A percentile compares a stretch with the other conserved stretches of the same genome.
phyloP scores from a whole-genome alignment of 371 early-diverging fungal species.

The Haplosporangium sp. region DNA sequence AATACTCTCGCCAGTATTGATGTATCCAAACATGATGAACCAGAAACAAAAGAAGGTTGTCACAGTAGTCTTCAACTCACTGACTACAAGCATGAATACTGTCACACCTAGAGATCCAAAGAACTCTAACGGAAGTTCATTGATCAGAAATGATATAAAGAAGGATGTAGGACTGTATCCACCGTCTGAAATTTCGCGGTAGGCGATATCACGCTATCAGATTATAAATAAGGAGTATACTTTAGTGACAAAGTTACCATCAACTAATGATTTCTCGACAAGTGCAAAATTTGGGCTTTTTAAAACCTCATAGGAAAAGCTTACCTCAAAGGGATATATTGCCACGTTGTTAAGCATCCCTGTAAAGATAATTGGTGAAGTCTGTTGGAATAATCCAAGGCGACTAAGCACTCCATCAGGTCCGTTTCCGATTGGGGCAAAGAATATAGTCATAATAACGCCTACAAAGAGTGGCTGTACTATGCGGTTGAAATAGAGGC shows the following conservation, averaged over 20 bases:
- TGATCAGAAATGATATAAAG: conserved; percentile 43
- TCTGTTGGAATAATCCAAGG: conserved; percentile 47
- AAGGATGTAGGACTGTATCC: conserved; percentile 47
- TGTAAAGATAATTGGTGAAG: conserved; percentile 40
- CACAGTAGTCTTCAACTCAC: conserved; percentile 31
- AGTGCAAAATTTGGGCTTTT: no score
- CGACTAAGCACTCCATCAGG: conserved; percentile 34
- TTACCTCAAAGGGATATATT: conserved; percentile 52
- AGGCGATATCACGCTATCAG: conserved; percentile 45
- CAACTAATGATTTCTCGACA: no score
- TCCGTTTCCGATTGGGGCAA: conserved; percentile 33
- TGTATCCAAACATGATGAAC: conserved; percentile 53
- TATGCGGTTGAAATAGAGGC: conserved; percentile 42
- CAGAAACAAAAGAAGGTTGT: conserved; percentile 51
- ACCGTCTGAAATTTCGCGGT: conserved; percentile 51
- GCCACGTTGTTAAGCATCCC: conserved; percentile 56
- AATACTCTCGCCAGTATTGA: conserved; percentile 52
- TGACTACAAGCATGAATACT: conserved; percentile 45
- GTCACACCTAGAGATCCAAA: conserved; percentile 42
- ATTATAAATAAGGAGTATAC: neutral
- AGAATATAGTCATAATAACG: conserved; percentile 41
- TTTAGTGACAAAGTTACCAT: no score
- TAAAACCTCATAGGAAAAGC: neutral
- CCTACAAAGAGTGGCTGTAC: conserved; percentile 28
- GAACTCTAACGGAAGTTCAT: conserved; percentile 42